Base-by-base conservation (phyloP, 495 filamentous ascomycete species). In the Acidiella bohemica region DNA sequence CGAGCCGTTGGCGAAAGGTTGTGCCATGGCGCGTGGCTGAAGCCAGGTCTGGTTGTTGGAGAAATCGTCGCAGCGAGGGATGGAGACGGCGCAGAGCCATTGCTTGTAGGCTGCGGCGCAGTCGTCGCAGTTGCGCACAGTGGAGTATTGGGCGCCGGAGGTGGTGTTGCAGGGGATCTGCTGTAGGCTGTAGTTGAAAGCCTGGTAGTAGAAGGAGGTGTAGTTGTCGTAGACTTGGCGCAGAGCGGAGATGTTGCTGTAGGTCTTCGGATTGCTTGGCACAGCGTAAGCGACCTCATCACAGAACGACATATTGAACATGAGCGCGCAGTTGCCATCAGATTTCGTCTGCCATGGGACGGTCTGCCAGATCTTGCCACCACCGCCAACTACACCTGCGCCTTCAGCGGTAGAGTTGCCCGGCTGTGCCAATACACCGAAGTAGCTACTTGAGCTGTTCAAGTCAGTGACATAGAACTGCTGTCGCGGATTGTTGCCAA, bases 61-160 rank as follows among this genome's bases (percentile, higher is more conserved):
- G 49, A 80, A 87, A 61, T 93, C 88, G 47, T 75, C 75, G 67
- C 90, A 99, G 28, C 82, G 80, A 0, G 90, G 90, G 49, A 99
- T 90, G 11, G 73, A 78, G 24, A 96, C 87, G 33, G 82, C 74
- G 64, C 90, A 99, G 28, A 99, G 76, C 90, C 90, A 99, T 47
- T 76, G 61, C 56, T 83, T 93, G 65, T 99, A 99, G 5, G 84
- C 82, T 2, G 47, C 43, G 6, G 67, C 75, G 60, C 90, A 99
- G 62, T 86, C 71, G 18, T 50, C 51, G 64, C 90, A 99, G 52
- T 58, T 70, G 18, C 75, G 69, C 0, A 73, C 80, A 23, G 95
- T 73, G 1, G 86, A 94, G 63, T 87, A 99, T 48, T 76, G 73
- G 3, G 70, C 67, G 32, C 75, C 70, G 17, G 70, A 60, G 3